Evolutionary conservation across 441 rosid genomes (phyloP).

Genomic region (Populus hybrid): DNA sequence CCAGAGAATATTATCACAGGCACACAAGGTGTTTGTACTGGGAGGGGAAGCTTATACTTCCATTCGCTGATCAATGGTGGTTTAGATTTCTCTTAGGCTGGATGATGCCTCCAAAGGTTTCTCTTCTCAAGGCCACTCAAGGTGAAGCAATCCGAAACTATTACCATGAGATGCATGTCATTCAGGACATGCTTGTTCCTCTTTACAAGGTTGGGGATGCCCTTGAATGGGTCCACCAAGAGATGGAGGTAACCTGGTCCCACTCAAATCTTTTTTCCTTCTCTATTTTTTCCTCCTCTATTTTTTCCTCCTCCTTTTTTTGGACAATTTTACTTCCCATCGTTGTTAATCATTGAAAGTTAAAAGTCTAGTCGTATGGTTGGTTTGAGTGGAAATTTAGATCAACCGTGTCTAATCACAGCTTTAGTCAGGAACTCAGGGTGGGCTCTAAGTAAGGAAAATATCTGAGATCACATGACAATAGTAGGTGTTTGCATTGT

Average conservation of each 20-base stretch:
- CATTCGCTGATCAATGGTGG: slow-evolving; percentile 96
- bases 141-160: slow-evolving; percentile 97
- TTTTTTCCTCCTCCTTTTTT: not conserved
- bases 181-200: slow-evolving; percentile 98
- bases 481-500: not conserved
- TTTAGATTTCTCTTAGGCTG: slow-evolving; percentile 91
- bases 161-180: slow-evolving; percentile 95
- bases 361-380: not conserved
- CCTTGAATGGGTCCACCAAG: slow-evolving; percentile 81
- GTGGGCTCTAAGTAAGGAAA: not conserved
- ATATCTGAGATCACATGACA: not conserved
- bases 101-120: slow-evolving; percentile 99
- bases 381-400: not conserved
- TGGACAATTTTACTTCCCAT: not conserved
- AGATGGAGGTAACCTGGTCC: slow-evolving; percentile 75
- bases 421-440: not conserved
- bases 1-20: slow-evolving; percentile 92
- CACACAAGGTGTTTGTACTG: slow-evolving; percentile 96
- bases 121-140: slow-evolving; percentile 96
- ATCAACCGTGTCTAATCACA: not conserved
- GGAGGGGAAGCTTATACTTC: slow-evolving; percentile 99
- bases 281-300: not conserved
- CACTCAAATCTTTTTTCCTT: not conserved
- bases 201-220: slow-evolving; percentile 96
- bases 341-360: not conserved